phyloP scores from a whole-genome alignment of 164 flowering plant genomes.

The Macadamia tetraphylla region DNA sequence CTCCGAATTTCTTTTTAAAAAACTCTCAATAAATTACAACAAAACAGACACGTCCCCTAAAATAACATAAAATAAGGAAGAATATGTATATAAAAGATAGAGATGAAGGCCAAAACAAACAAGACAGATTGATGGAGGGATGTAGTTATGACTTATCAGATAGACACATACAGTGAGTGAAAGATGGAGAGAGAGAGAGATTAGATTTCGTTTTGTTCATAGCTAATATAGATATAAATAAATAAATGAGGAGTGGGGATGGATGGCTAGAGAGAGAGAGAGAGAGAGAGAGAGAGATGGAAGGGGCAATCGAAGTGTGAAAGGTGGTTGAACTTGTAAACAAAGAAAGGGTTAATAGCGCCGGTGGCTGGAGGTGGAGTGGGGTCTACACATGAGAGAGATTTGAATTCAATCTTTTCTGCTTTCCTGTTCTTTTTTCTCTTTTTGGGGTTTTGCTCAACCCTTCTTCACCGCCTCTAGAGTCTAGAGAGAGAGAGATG shows the following conservation, averaged over 20 bases:
- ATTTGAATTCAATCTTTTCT: not conserved
- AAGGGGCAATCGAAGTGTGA: conserved; percentile 1
- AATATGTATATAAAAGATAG: too few relatives aligned
- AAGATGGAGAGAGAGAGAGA: not conserved
- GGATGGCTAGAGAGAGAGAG: not conserved
- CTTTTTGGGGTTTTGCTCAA: conserved; percentile 8
- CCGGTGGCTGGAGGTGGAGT: conserved; percentile 32
- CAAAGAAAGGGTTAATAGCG: conserved; percentile 36
- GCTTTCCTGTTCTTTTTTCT: not conserved
- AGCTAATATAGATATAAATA: not conserved
- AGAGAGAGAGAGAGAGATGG: conserved; percentile 7
- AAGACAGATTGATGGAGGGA: not conserved
- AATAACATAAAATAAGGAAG: too few relatives aligned
- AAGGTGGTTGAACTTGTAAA: conserved; percentile 42
- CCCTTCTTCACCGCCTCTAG: conserved; percentile 16
- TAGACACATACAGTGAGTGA: not conserved
- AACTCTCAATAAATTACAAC: too few relatives aligned
- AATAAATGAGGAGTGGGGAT: too few relatives aligned
- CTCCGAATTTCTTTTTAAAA: not conserved
- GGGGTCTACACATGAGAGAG: conserved; percentile 18
- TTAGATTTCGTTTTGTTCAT: not conserved
- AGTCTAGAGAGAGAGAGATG: conserved; percentile 1
- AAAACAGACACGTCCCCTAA: too few relatives aligned
- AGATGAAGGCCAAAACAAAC: not conserved
- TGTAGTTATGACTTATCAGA: not conserved